phyloP scores from a whole-genome alignment of 2,329 filamentous ascomycete species.

The Phialophora chinensis region DNA sequence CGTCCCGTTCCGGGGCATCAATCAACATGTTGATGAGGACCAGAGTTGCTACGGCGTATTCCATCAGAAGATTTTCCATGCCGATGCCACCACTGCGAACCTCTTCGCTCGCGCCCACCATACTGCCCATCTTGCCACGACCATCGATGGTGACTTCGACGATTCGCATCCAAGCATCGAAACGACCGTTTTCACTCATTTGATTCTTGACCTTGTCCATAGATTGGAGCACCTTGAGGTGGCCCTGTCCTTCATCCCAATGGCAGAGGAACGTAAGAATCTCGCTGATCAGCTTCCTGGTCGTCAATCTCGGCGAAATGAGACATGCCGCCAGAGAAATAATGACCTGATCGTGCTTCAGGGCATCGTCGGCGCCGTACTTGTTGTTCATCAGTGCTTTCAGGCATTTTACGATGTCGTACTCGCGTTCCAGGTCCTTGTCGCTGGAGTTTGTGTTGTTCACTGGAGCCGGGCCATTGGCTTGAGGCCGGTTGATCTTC shows the following conservation, averaged over 20 bases:
- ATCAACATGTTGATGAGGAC: slow-evolving; percentile 97
- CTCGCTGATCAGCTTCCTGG: slow-evolving; percentile 92
- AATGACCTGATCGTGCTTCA: slow-evolving; percentile 87
- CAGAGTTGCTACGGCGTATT: slow-evolving; percentile 93
- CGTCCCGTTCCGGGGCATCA: slow-evolving; percentile 84
- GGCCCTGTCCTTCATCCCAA: slow-evolving; percentile 86
- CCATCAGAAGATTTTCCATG: slow-evolving; percentile 99
- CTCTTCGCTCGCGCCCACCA: slow-evolving; percentile 96
- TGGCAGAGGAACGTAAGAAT: slow-evolving; percentile 95
- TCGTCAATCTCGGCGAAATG: slow-evolving; percentile 86
- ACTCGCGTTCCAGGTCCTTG: slow-evolving; percentile 86
- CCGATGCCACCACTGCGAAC: slow-evolving; percentile 94
- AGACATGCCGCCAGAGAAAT: slow-evolving; percentile 85
- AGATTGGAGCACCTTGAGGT: slow-evolving; percentile 90
- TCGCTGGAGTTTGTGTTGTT: slow-evolving; percentile 65
- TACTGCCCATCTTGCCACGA: slow-evolving; percentile 96
- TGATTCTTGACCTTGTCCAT: slow-evolving; percentile 89
- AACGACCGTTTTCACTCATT: slow-evolving; percentile 89
- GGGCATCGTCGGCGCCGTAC: slow-evolving; percentile 94
- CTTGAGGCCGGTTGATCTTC: slow-evolving; percentile 90
- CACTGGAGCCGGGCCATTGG: slow-evolving; percentile 71
- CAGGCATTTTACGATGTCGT: slow-evolving; percentile 96
- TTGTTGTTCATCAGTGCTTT: slow-evolving; percentile 99
- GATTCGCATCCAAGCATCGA: slow-evolving; percentile 98
- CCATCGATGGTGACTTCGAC: slow-evolving; percentile 97